Base-by-base conservation (phyloP, 495 filamentous ascomycete genomes). In the Xylaria cubensis region DNA sequence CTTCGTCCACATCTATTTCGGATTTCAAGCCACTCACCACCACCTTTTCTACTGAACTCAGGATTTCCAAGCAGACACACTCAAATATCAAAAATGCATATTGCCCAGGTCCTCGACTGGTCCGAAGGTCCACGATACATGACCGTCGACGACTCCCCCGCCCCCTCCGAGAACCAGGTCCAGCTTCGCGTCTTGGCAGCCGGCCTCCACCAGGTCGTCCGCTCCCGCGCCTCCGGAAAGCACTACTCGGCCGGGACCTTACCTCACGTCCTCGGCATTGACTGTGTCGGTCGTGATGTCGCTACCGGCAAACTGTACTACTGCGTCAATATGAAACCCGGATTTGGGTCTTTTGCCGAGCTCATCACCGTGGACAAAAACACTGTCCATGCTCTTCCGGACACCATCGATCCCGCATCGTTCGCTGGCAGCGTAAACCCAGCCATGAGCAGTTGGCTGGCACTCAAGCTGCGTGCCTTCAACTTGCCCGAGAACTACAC, bases 351-450 rank as follows among this genome's bases (percentile, higher is more conserved):
- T 7, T 78, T 82, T 51, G 74, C 74, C 26, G 82, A 84, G n/a
- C 64, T 76, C 61, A 74, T 85, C 78, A 83, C 80, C 70, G 72
- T 83, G 26, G 77, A 78, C 13, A 81, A 74, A 53, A 50, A 51
- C 32, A 64, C 69, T 59, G 70, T 79, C 17, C 71, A 77, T 3
- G 76, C 77, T 12, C 59, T 86, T 4, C 79, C 80, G 0, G 77
- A 75, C 24, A 72, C 71, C 55, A 75, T 81, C n/a, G 81, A 86
- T 69, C 80, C 82, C 0, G 71, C 80, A 7, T 75, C 80, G 26
- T 80, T 82, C 15, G 86, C 86, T 4, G 85, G 78, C 10, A 72
- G 82, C 32, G 76, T 83, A 36, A 88, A 87, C 69, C 84, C 84
- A 1, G 83, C 77, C 32, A 78, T 85, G 78, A 82, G 79, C 46